Evolutionary conservation across 306 rosid genomes (phyloP), one percentile per base, ranked within the genome.

Genomic region (Cicer cuneatum): DNA sequence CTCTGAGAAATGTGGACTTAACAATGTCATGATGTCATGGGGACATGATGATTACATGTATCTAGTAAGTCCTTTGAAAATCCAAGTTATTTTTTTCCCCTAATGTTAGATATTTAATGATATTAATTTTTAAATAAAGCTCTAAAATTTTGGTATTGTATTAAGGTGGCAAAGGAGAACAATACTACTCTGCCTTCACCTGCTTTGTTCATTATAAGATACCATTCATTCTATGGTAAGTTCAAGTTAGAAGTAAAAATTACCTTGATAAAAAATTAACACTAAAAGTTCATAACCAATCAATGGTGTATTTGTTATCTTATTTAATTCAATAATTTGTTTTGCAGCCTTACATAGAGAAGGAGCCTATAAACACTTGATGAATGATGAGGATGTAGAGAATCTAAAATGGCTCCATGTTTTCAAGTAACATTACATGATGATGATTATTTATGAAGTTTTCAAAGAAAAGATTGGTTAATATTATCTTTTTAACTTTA

Each of bases 41-140:
- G 98, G 98, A 52, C 96, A 92, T 14, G 98, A 89, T 73, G 98
- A 92, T 67, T 92, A 92, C 75, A 90, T 92, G 98, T 90, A 90
- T 59, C 74, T 92, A 78, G 98, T 90, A 88, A 56, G 69, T 16
- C 61, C 56, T 40, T 48, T 12, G 3, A 54, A 73, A 73, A n/a
- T 9, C 63, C 15, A 53, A 42, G 2, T 53, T 11, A 21, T 18
- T 43, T 43, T 40, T 10, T 65, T 59, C 15, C 42, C 1, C 9
- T 19, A 57, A 74, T 18, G 46, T 15, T 7, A 5, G 41, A 45
- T 21, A 75, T 10, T 16, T 3, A 65, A n/a, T 73, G 41, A 0
- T 8, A 63, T 62, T 54, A 21, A 37, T 74, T 74, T 49, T 56
- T 14, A 49, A n/a, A 35, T 29, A 21, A 52, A 52, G 4, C 6